Conservation (phyloP, 345 rosid species). For the Citrus mangshanensis region DNA sequence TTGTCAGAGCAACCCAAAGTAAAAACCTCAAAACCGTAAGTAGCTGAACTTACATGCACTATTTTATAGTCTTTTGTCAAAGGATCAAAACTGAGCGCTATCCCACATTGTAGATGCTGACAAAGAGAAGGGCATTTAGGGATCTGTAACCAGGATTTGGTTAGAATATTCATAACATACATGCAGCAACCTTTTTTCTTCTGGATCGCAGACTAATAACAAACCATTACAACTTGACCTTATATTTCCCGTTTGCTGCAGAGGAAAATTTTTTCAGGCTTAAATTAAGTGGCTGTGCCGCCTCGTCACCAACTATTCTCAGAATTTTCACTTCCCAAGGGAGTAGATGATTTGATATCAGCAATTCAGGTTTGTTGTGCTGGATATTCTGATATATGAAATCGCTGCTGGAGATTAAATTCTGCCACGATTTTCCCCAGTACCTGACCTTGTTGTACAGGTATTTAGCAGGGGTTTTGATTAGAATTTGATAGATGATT, state of each 20-base stretch:
- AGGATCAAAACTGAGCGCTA: background rate
- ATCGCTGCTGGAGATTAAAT: background rate
- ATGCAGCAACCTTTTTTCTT: background rate
- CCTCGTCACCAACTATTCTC: background rate
- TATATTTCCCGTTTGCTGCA: background rate
- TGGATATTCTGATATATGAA: background rate
- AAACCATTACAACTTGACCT: background rate
- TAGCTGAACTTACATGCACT: conserved; percentile 11
- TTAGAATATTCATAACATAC: background rate
- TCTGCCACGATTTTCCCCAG: background rate
- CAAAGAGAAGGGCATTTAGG: conserved; percentile 14
- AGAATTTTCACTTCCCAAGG: background rate
- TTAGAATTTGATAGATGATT: background rate
- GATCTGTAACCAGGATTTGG: background rate
- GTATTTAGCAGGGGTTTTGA: background rate
- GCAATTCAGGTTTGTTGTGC: background rate
- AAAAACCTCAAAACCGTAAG: conserved; percentile 8
- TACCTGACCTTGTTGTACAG: background rate
- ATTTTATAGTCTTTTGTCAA: conserved; percentile 6
- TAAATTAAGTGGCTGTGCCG: background rate
- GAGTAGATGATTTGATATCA: background rate
- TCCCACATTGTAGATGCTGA: background rate
- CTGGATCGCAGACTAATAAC: background rate
- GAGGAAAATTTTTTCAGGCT: background rate
- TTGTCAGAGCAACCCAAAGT: background rate